Evolutionary conservation across 768 basidiomycete genomes (phyloP).

Genomic region (Stropharia rugosoannulata): DNA sequence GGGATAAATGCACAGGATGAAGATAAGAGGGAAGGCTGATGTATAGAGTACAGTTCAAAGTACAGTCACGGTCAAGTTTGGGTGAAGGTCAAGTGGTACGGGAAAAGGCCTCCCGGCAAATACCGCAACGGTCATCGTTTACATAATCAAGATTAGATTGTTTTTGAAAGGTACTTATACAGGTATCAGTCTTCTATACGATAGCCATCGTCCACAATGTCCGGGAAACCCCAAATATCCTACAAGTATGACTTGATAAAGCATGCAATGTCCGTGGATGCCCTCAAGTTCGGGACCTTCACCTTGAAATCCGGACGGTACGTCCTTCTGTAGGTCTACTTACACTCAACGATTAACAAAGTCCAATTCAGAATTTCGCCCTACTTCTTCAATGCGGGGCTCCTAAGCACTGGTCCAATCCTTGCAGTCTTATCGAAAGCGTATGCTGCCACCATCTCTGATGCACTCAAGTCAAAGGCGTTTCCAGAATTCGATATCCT

Average conservation of each 20-base stretch:
- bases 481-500: conserved; percentile 71
- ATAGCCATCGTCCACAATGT: neutral
- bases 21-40: no score
- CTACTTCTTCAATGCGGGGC: conserved; percentile 96
- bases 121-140: no score
- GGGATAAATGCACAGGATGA: no score
- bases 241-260: conserved; percentile 70
- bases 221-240: conserved; percentile 7
- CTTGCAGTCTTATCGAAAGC: conserved; percentile 75
- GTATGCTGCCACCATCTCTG: conserved; percentile 78
- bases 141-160: neutral
- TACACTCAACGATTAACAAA: conserved; percentile 4
- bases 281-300: conserved; percentile 89
- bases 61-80: no score
- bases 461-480: conserved; percentile 35
- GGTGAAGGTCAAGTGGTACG: no score
- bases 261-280: conserved; percentile 65
- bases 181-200: neutral
- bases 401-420: conserved; percentile 81
- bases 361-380: conserved; percentile 66
- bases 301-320: conserved; percentile 95
- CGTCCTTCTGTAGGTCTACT: conserved; percentile 23
- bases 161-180: no score
- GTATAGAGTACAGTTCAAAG: no score
- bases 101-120: no score